Conservation (phyloP, 2,329 filamentous ascomycete genomes). For the Simplicillium sp. region DNA sequence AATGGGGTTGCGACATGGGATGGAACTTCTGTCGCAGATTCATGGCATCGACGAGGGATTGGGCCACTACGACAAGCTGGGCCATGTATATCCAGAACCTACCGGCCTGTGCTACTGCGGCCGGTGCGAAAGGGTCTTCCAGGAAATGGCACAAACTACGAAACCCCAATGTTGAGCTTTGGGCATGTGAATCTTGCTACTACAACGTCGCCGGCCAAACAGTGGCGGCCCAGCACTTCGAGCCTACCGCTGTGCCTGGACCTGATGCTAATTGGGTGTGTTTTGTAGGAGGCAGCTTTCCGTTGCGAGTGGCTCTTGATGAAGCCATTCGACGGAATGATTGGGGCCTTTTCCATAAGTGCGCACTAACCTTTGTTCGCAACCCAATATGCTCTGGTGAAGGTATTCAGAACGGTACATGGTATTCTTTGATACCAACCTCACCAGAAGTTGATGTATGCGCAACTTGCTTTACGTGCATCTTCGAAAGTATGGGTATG, state of each 20-base stretch:
- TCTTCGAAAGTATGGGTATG: not conserved
- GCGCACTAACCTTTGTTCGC: not conserved
- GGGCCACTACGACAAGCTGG: conserved; percentile 1
- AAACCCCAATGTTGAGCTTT: not conserved
- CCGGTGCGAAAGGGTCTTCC: not conserved
- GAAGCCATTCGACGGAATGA: not conserved
- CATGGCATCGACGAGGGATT: not conserved
- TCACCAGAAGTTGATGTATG: conserved; percentile 1
- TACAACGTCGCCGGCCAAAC: conserved; percentile 1
- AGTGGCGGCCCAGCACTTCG: conserved; percentile 1
- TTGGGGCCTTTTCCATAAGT: conserved; percentile 1
- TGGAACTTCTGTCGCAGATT: conserved; percentile 1
- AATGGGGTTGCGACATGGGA: not conserved
- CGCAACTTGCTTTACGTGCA: not conserved
- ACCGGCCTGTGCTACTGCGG: not conserved
- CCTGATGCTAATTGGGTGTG: not conserved
- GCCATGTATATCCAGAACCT: conserved; percentile 1
- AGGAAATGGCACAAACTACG: conserved; percentile 1
- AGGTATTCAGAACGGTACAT: not conserved
- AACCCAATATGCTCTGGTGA: not conserved
- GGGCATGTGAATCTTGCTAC: conserved; percentile 2
- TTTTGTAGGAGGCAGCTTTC: not conserved
- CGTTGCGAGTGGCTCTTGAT: not conserved
- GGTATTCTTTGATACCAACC: conserved; percentile 1
- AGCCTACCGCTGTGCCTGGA: not conserved